Base-by-base conservation (phyloP, 306 rosid genomes). In the Fagus sylvatica region DNA sequence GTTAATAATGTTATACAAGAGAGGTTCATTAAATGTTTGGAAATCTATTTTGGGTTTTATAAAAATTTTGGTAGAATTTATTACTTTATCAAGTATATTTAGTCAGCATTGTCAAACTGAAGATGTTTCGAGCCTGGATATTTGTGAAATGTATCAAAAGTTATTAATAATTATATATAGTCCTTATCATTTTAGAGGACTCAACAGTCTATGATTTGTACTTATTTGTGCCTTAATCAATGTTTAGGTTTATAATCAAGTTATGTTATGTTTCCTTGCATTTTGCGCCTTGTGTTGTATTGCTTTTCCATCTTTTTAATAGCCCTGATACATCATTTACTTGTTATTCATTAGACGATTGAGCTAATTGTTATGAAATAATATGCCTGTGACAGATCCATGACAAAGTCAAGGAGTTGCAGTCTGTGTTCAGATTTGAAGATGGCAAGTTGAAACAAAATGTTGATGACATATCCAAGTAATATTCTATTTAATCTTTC, bases 381-480 rank as follows among this genome's bases (percentile, higher is more conserved):
- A 67, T 54, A 32, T 71, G 60, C 75, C 60, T 79, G 51, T 65
- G 77, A 62, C 82, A 95, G 99, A 86, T 95, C 84, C 89, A 87
- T 73, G 89, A 85, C 66, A 85, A 89, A 84, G 83, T 93, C 81
- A 84, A 81, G 81, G 82, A 71, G 74, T 78, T 95, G 87, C 93
- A 82, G 78, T 83, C 91, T 61, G 78, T 82, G 33, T 60, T 74
- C 37, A 85, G 80, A 74, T 66, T 80, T 76, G 91, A 88, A 55
- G 89, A 82, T 34, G 89, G 81, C 76, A 86, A 80, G 81, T 42
- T 78, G 51, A 87, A 80, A 78, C 88, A 84, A 82, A 85, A 81
- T 74, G 72, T 89, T 62, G 74, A 80, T 72, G 93, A 79, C 69
- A 76, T 77, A 73, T 69, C 85, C 88, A 88, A 83, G 97, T 92